Base-by-base conservation (phyloP, 805 yeast species). In the Monosporozyma solicola region DNA sequence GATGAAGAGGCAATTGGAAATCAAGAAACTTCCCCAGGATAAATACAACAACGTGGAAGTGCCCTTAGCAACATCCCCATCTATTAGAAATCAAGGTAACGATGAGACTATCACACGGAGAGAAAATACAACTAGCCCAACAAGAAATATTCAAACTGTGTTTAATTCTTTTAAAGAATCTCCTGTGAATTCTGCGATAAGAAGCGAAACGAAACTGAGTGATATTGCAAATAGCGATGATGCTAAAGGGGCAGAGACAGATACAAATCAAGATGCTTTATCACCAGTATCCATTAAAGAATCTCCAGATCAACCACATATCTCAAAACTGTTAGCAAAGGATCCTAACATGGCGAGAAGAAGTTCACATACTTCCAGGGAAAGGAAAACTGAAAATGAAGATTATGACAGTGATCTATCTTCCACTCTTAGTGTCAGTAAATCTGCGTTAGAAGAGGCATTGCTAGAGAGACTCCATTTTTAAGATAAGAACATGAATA, bases 381-480 rank as follows among this genome's bases (percentile, higher is more conserved):
- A 49, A 33, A 27, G 25, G 15, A 11, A 7, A 22, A 35, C 39
- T 41, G 43, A 51, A 15, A 54, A 44, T 46, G 47, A 52, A 15
- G 55, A 48, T 5, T 55, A 61, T 13, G 61, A 59, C 22, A 66
- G 70, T 20, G 73, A 71, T 48, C 49, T 67, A 27, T 71, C 74
- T 24, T 71, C 75, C 9, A 68, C 70, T 58, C 55, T 64, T 22
- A 70, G 75, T 52, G 63, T 72, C 2, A 68, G 73, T 47, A 71
- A 69, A 48, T 71, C 75, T 4, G 76, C 76, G 1, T 55, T 73
- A 25, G 77, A 72, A 52, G 76, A 73, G 49, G 76, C 75, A 0
- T 54, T 72, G 39, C 59, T 73, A 57, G 73, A 72, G 27, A 58
- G 69, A 22, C 53, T 71, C 49, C 69, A 67, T 51, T 65, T 58